Conservation (phyloP, 2,329 filamentous ascomycete species). For the Colletotrichum coccodes region DNA sequence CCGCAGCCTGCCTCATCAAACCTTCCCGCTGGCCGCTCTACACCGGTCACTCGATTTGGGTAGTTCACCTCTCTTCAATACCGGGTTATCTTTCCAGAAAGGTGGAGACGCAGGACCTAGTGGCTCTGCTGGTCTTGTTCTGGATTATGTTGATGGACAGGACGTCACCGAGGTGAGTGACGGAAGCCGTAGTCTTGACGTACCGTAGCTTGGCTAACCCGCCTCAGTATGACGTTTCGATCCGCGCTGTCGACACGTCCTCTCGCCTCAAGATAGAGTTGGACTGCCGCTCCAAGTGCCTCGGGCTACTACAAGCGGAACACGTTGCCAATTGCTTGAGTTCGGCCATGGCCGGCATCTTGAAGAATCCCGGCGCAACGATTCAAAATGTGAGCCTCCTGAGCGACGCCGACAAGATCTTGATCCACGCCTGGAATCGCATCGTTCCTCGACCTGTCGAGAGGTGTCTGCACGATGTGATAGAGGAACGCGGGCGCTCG, state of each 20-base stretch:
- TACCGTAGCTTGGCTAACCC: background rate
- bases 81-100: constrained; percentile 6
- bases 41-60: background rate
- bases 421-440: background rate
- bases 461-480: background rate
- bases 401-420: background rate
- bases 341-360: background rate
- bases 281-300: background rate
- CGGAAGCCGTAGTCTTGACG: background rate
- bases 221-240: background rate
- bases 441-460: background rate
- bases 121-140: background rate
- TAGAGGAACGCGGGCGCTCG: background rate
- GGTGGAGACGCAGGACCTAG: background rate
- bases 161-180: background rate
- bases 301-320: background rate
- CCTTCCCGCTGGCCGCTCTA: background rate
- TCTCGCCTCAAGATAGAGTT: background rate
- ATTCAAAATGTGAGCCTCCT: background rate
- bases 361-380: background rate
- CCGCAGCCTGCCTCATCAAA: background rate
- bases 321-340: background rate
- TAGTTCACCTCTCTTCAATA: constrained; percentile 13
- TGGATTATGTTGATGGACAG: background rate
- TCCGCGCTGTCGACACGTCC: background rate